phyloP scores from a whole-genome alignment of 495 filamentous ascomycete species.

The Neurospora sp. region DNA sequence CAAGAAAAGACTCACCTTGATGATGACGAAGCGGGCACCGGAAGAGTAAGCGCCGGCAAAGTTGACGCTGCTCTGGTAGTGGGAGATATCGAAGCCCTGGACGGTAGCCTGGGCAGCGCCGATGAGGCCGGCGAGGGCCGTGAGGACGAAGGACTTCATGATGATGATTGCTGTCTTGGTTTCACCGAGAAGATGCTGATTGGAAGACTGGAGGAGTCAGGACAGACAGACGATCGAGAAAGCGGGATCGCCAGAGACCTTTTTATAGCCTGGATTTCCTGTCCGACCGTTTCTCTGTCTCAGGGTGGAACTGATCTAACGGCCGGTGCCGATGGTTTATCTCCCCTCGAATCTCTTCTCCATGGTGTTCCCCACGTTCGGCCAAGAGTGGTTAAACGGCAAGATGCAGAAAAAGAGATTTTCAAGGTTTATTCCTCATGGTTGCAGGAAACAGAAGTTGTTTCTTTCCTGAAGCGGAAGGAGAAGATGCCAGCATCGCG shows the following conservation, averaged over 20 bases:
- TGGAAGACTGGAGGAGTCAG: neutral
- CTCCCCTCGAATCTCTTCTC: neutral
- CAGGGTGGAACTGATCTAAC: neutral
- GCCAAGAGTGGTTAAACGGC: neutral
- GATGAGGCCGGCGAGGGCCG: conserved; percentile 8
- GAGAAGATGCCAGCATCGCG: neutral
- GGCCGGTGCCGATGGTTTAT: neutral
- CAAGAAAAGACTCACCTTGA: conserved; percentile 54
- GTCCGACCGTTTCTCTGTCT: neutral
- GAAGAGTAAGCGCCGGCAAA: conserved; percentile 43
- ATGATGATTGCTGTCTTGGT: neutral
- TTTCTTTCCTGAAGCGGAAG: neutral
- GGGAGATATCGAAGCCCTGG: conserved; percentile 57
- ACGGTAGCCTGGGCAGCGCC: conserved; percentile 33
- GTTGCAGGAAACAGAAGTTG: neutral
- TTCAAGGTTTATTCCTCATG: neutral
- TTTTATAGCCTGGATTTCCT: neutral
- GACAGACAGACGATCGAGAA: neutral
- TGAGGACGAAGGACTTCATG: neutral
- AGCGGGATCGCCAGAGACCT: neutral
- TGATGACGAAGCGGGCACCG: conserved; percentile 58
- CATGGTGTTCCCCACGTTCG: neutral
- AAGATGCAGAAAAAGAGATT: neutral
- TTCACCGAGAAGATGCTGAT: neutral
- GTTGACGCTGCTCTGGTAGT: conserved; percentile 49